Evolutionary conservation across 805 yeast genomes (phyloP).

Genomic region (Monosporozyma aerobia): DNA sequence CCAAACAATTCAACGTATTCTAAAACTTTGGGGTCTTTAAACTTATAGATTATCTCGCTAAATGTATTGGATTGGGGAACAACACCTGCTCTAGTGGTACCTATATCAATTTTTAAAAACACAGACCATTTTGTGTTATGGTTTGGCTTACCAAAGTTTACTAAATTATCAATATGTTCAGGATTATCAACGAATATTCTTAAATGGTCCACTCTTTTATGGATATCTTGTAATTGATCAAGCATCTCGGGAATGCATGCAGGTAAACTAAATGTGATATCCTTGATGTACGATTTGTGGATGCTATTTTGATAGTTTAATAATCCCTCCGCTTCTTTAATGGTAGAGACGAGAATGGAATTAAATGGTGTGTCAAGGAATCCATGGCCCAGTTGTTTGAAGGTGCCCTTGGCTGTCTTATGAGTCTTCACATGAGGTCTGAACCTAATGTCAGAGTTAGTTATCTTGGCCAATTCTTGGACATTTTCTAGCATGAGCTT

Average conservation of each 20-base stretch:
- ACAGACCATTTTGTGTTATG: conserved; percentile 42
- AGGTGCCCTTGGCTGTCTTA: conserved; percentile 53
- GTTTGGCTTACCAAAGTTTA: conserved; percentile 26
- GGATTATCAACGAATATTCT: conserved; percentile 53
- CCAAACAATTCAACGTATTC: conserved; percentile 45
- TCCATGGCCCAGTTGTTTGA: conserved; percentile 43
- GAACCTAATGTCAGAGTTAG: conserved; percentile 30
- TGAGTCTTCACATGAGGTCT: conserved; percentile 74
- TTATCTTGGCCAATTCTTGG: conserved; percentile 25
- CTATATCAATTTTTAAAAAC: conserved; percentile 62
- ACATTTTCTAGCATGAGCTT: conserved; percentile 42
- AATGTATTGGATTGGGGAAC: conserved; percentile 30
- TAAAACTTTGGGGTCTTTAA: conserved; percentile 20
- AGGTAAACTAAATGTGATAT: conserved; percentile 52
- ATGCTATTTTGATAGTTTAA: conserved; percentile 22
- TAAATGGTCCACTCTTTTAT: conserved; percentile 35
- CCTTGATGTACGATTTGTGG: conserved; percentile 30
- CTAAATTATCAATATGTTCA: conserved; percentile 45
- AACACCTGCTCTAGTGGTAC: conserved; percentile 63
- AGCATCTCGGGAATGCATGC: conserved; percentile 41
- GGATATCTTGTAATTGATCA: conserved; percentile 38
- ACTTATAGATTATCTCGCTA: conserved; percentile 29
- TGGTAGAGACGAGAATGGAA: conserved; percentile 57
- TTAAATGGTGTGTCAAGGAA: conserved; percentile 31
- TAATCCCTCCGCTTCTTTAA: conserved; percentile 55